Conservation (phyloP, 495 filamentous ascomycete genomes). For the Trichoderma reesei region DNA sequence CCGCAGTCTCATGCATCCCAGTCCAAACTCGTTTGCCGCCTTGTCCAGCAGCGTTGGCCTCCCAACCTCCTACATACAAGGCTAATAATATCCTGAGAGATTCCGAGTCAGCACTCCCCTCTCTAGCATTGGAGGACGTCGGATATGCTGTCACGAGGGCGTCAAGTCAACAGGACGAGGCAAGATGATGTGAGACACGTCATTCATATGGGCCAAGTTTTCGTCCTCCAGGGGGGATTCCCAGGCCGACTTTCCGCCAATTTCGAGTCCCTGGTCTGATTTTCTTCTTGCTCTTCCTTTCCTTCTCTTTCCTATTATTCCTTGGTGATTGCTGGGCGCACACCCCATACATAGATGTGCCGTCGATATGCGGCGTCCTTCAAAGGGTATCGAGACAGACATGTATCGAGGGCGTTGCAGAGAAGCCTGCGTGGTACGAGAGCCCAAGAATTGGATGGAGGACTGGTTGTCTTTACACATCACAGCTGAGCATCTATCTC, state of each 20-base stretch:
- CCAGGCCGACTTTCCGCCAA: no score
- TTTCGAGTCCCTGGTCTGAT: no score
- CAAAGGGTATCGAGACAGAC: not conserved
- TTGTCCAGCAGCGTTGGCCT: not conserved
- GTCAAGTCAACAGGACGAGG: not conserved
- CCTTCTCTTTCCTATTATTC: no score
- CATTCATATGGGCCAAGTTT: not conserved
- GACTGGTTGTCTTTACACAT: not conserved
- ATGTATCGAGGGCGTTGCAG: not conserved
- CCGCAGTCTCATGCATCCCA: not conserved
- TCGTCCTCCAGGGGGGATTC: no score
- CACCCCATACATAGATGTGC: not conserved
- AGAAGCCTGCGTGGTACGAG: not conserved
- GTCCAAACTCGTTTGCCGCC: not conserved
- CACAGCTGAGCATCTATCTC: no score
- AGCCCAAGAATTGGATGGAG: not conserved
- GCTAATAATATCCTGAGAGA: no score
- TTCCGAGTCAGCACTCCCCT: no score
- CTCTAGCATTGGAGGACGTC: not conserved
- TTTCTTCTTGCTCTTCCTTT: no score
- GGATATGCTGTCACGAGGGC: not conserved
- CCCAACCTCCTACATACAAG: no score
- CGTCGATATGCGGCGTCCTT: not conserved
- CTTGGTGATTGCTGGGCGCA: not conserved
- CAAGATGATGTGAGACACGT: constrained; percentile 2